Evolutionary conservation across 306 rosid species (phyloP).

Genomic region (Styphnolobium japonicum): DNA sequence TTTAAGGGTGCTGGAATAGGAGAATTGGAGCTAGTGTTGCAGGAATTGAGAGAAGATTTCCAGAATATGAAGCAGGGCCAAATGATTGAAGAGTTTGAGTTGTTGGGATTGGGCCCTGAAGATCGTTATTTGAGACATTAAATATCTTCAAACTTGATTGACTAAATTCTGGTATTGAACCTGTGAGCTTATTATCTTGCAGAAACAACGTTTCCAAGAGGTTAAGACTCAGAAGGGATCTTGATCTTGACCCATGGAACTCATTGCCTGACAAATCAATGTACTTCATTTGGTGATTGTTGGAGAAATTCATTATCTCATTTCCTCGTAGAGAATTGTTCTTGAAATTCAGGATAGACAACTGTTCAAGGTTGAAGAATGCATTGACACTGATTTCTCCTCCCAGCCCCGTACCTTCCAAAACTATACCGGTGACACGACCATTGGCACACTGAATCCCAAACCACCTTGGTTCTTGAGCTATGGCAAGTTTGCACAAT

Average conservation of each 20-base stretch:
- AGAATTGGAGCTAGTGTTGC: not conserved
- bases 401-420: constrained; percentile 30
- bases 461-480: constrained; percentile 42
- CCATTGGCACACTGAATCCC: constrained; percentile 50
- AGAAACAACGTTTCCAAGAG: constrained; percentile 37
- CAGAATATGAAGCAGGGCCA: constrained; percentile 26
- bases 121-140: constrained; percentile 48
- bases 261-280: constrained; percentile 42
- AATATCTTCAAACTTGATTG: constrained; percentile 36
- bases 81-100: constrained; percentile 34
- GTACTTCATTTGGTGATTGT: constrained; percentile 29
- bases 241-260: constrained; percentile 35
- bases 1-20: not conserved
- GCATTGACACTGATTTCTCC: constrained; percentile 19
- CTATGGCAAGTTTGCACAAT: constrained; percentile 7
- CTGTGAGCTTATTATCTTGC: constrained; percentile 37
- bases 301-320: constrained; percentile 33
- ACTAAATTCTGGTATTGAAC: constrained; percentile 44
- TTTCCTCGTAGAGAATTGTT: constrained; percentile 37
- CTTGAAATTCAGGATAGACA: constrained; percentile 45
- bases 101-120: constrained; percentile 37
- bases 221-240: constrained; percentile 22
- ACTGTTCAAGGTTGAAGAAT: constrained; percentile 24
- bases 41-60: constrained; percentile 23
- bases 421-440: constrained; percentile 13